Evolutionary conservation across 371 early-diverging fungal species (phyloP), one percentile per base, ranked within the genome.

Genomic region (Rhizomucor pusillus): DNA sequence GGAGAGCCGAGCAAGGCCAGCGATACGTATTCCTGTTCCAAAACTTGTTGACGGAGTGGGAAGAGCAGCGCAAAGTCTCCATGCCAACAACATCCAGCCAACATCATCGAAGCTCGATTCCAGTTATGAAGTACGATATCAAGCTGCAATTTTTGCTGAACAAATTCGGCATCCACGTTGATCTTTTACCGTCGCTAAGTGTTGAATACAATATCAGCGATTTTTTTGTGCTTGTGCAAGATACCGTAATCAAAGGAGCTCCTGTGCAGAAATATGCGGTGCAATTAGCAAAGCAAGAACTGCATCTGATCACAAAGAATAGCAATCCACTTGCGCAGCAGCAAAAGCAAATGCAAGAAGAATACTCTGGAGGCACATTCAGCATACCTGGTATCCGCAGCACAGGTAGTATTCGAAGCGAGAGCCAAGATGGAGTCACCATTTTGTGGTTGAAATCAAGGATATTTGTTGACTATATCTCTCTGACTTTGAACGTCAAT

Each of bases 1-100:
- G 91, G 90, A 74, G 85, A 10, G 80, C 86, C n/a, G 90, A 90
- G 47, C 85, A 88, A 60, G 76, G 88, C 25, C 76, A 87, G 44
- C 68, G 80, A 5, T 90, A 88, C 59, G 87, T 86, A 54, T 88
- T 89, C 61, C 67, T 89, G 63, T 81, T 87, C 67, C 85, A 87
- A 49, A 82, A 82, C 18, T 59, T 89, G n/a, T 63, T 88, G 63
- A 79, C 78, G 44, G 90, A 88, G 49, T 83, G 79, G 82, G 88
- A 85, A 60, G 82, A 80, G 16, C 79, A 84, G 59, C 57, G 79
- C 24, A 71, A 65, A 36, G 29, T 35, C 5, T 45, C 47, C n/a
- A 25, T 34, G 6, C 59, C 63, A 5, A 56, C 59, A 53, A n/a
- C 49, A 19, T n/a, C n/a, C n/a, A n/a, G n/a, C n/a, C n/a, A n/a